Conservation (phyloP, 371 early-diverging fungal genomes). For the Circinella umbellata region DNA sequence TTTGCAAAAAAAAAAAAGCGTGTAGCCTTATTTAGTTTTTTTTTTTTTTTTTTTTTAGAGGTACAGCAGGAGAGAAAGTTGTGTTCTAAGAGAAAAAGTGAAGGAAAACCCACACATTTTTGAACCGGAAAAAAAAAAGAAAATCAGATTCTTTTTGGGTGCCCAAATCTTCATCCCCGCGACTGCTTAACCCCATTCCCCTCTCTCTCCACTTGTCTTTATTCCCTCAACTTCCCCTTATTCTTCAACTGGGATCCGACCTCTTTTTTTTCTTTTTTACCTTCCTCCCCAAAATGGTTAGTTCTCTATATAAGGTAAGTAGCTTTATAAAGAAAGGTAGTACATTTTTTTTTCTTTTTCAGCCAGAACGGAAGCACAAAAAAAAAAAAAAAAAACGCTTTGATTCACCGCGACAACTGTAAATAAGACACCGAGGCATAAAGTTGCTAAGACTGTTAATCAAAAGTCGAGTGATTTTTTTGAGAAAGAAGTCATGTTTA, state of each 20-base stretch:
- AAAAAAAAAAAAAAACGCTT: neutral
- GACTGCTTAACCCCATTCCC: neutral
- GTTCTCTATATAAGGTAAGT: neutral
- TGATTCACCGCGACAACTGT: neutral
- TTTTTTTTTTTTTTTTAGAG: too few species aligned
- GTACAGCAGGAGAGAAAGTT: neutral
- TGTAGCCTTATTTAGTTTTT: conserved; percentile 6
- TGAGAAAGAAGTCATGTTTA: neutral
- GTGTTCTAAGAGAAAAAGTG: neutral
- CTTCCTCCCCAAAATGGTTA: neutral
- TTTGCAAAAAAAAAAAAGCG: neutral
- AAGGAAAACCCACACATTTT: neutral
- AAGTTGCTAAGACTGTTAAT: neutral
- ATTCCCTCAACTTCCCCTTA: neutral
- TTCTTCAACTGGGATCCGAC: conserved; percentile 1
- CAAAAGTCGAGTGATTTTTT: neutral
- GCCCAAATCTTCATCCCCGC: conserved; percentile 9
- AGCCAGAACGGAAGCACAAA: conserved; percentile 8
- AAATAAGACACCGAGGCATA: neutral
- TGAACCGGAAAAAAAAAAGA: neutral
- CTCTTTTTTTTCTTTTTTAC: neutral
- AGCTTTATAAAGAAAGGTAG: neutral
- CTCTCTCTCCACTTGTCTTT: neutral
- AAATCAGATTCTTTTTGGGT: too few species aligned
- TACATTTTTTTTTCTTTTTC: conserved; percentile 1